phyloP scores from a whole-genome alignment of 768 basidiomycete genomes.

The Suillus spraguei region DNA sequence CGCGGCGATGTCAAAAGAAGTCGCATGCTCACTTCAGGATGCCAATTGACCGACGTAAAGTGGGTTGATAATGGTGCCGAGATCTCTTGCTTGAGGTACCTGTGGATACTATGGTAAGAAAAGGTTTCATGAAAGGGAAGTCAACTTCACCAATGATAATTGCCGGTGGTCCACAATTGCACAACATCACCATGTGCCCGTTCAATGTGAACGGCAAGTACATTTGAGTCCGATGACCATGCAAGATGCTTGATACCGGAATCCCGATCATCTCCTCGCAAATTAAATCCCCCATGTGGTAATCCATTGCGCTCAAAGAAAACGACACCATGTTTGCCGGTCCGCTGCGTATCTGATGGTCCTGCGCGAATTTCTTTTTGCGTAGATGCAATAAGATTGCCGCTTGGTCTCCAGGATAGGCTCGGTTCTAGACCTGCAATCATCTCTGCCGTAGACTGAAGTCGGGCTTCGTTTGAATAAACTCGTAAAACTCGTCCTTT shows the following conservation, averaged over 20 bases:
- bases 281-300: conserved; percentile 84
- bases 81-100: conserved; percentile 95
- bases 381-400: conserved; percentile 79
- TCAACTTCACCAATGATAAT: conserved; percentile 82
- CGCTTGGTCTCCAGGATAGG: conserved; percentile 85
- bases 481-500: conserved; percentile 30
- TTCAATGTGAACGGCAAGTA: conserved; percentile 86
- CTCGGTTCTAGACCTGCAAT: conserved; percentile 81
- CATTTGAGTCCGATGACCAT: conserved; percentile 90
- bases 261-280: conserved; percentile 58
- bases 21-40: conserved; percentile 74
- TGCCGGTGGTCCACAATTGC: conserved; percentile 92
- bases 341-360: conserved; percentile 66
- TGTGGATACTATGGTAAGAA: conserved; percentile 28
- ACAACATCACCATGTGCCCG: conserved; percentile 72
- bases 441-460: conserved; percentile 86
- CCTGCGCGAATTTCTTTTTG: conserved; percentile 78
- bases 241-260: conserved; percentile 74
- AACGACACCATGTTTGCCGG: conserved; percentile 79
- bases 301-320: conserved; percentile 97
- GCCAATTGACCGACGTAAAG: conserved; percentile 83
- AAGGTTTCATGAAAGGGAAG: neutral
- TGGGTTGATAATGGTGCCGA: conserved; percentile 49
- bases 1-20: conserved; percentile 69
- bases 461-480: conserved; percentile 48